Base-by-base conservation (phyloP, 2,329 filamentous ascomycete species). In the Westerdykella ornata region DNA sequence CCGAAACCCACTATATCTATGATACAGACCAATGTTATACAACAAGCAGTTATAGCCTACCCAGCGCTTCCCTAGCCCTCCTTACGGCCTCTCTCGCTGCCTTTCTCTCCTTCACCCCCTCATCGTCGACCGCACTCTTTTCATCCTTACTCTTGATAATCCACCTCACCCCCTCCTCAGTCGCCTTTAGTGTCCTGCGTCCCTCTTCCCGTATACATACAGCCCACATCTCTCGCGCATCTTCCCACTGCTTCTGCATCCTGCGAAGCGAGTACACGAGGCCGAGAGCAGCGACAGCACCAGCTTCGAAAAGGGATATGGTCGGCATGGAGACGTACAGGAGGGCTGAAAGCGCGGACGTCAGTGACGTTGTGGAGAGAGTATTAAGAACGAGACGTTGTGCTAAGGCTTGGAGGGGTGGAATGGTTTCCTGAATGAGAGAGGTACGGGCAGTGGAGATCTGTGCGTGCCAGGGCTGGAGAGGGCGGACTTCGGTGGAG, bases 391-490 rank as follows among this genome's bases (percentile, higher is more conserved):
- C 80, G 2, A 70, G 59, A 2, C 56, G 57, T 52, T 73, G 72
- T 5, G 69, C 71, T 29, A 68, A 63, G 1, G 66, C 62, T 45
- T 74, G 71, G 2, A 75, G 56, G 0, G 61, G 55, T 0, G 72
- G 70, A 0, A 74, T 60, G 1, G 65, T 59, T 3, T 62, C 59
- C 11, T 60, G 55, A 18, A 70, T 53, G 31, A 73, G 66, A 12
- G 64, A 52, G 19, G 74, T 70, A n/a, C 88, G 79, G 6, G 82
- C 81, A 18, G 77, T 74, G 12, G 83, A 72, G 45, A 96, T 90
- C 43, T 87, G 80, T 2, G 78, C 75, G 1, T 83, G 86, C 87
- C 85, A 94, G 18, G 75, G 77, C 2, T 61, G 60, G 15, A 62
- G 53, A 42, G 49, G 44, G 4, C 49, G 47, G 5, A 61, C 50